Conservation (phyloP, 768 basidiomycete genomes). For the Boletus tomentosulus region DNA sequence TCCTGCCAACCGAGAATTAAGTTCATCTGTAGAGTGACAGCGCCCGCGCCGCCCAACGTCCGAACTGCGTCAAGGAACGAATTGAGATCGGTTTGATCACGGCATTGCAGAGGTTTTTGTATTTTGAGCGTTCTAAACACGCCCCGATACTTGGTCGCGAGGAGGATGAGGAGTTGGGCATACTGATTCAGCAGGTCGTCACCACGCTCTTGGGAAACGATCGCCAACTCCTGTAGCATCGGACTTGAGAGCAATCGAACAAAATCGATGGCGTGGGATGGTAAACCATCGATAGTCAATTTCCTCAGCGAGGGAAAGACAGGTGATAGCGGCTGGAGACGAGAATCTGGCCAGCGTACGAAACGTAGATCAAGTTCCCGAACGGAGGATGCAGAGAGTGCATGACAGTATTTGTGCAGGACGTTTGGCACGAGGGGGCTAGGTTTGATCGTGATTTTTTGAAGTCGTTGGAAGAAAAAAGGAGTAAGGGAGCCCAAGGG, state of each 20-base stretch:
- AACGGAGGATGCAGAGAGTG: slow-evolving; percentile 16
- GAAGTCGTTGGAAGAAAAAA: slow-evolving; percentile 17
- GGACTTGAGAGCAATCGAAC: slow-evolving; percentile 18
- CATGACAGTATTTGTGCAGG: slow-evolving; percentile 23
- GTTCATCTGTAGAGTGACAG: slow-evolving; percentile 9
- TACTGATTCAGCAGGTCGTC: slow-evolving; percentile 10
- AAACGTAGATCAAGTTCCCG: slow-evolving; percentile 23
- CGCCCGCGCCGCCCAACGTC: slow-evolving; percentile 12
- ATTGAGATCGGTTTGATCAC: slow-evolving; percentile 12
- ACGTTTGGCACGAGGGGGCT: slow-evolving; percentile 21
- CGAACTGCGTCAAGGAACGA: slow-evolving; percentile 16
- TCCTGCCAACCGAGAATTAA: slow-evolving; percentile 16
- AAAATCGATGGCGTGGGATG: slow-evolving; percentile 20
- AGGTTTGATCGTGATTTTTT: slow-evolving; percentile 18
- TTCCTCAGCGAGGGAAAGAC: slow-evolving; percentile 22
- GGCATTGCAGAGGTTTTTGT: slow-evolving; percentile 17
- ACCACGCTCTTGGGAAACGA: slow-evolving; percentile 16
- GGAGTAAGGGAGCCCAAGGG: slow-evolving; percentile 10
- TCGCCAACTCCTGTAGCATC: slow-evolving; percentile 14
- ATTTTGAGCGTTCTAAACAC: slow-evolving; percentile 18
- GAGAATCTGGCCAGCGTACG: slow-evolving; percentile 20
- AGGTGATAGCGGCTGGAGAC: slow-evolving; percentile 13
- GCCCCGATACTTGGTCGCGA: slow-evolving; percentile 20
- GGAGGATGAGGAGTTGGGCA: slow-evolving; percentile 14
- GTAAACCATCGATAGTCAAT: slow-evolving; percentile 17